phyloP scores from a whole-genome alignment of 139 green algal genomes.

The Chlamydomonas asymmetrica region DNA sequence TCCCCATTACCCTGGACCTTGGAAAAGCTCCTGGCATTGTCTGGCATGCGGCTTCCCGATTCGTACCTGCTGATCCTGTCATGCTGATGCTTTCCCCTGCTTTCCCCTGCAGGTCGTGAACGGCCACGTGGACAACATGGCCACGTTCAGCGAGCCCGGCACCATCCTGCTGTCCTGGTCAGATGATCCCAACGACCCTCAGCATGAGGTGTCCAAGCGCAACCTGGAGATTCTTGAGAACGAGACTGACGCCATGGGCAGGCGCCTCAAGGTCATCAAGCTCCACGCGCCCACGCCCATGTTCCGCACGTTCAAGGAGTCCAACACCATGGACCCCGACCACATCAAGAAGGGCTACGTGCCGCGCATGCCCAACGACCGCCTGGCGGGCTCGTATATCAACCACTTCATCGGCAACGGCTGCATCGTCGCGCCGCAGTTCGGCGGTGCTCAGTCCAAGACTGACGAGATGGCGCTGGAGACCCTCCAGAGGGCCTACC shows the following conservation, averaged over 20 bases:
- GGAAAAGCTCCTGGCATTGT: too few species aligned
- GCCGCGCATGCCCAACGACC: constrained; percentile 49
- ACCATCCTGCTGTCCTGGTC: constrained; percentile 70
- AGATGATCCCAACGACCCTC: constrained; percentile 66
- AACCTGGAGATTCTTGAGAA: constrained; percentile 42
- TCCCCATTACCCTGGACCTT: too few species aligned
- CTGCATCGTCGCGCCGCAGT: constrained; percentile 54
- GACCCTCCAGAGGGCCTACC: constrained; percentile 56
- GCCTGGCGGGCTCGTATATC: constrained; percentile 72
- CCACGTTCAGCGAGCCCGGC: constrained; percentile 69
- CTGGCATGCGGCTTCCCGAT: too few species aligned
- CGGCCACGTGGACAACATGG: constrained; percentile 81
- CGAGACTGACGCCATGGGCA: constrained; percentile 57
- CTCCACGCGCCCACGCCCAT: constrained; percentile 59
- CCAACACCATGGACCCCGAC: constrained; percentile 48
- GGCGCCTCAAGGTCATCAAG: constrained; percentile 70
- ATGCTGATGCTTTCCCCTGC: too few species aligned
- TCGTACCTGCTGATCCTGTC: too few species aligned
- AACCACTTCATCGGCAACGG: constrained; percentile 83
- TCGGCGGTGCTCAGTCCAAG: constrained; percentile 21
- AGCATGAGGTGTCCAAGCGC: constrained; percentile 49
- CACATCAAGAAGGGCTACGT: constrained; percentile 66
- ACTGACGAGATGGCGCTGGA: constrained; percentile 61
- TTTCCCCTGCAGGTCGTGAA: constrained; percentile 41
- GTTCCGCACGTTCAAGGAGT: constrained; percentile 37